Conservation (phyloP, 805 yeast species). For the Wickerhamiella brachini region DNA sequence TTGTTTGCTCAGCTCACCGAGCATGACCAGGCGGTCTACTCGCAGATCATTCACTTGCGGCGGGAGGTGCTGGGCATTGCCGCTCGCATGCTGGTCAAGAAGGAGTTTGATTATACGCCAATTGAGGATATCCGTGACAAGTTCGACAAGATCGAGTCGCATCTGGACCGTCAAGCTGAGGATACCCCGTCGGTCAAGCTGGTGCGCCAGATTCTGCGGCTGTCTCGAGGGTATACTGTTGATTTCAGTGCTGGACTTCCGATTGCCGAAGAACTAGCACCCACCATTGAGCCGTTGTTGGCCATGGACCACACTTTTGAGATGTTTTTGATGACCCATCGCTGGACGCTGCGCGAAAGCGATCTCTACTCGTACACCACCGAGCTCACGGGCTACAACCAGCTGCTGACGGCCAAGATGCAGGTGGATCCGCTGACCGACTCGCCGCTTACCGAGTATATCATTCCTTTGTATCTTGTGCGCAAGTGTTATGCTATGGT, state of each 20-base stretch:
- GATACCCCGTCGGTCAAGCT: not conserved
- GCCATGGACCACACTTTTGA: slow-evolving; percentile 63
- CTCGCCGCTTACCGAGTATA: not conserved
- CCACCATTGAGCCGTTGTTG: slow-evolving; percentile 49
- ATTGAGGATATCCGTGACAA: slow-evolving; percentile 6
- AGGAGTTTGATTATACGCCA: slow-evolving; percentile 2
- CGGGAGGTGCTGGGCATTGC: slow-evolving; percentile 12
- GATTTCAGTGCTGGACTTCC: slow-evolving; percentile 15
- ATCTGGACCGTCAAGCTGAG: not conserved
- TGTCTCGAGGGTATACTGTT: not conserved
- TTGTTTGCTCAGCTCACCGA: slow-evolving; percentile 4
- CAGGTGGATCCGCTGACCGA: not conserved
- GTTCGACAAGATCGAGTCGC: slow-evolving; percentile 5
- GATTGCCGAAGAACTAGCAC: slow-evolving; percentile 38
- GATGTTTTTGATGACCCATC: slow-evolving; percentile 73
- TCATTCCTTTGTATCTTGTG: slow-evolving; percentile 43
- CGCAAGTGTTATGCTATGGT: slow-evolving; percentile 86
- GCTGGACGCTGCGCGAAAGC: slow-evolving; percentile 97
- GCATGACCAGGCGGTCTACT: slow-evolving; percentile 10
- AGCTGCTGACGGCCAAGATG: slow-evolving; percentile 23
- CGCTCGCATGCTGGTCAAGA: slow-evolving; percentile 3
- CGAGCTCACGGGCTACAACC: slow-evolving; percentile 59
- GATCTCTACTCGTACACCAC: slow-evolving; percentile 79
- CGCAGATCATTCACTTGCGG: slow-evolving; percentile 17
- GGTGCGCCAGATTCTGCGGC: not conserved